Percentiles rank a stretch among this genome's conserved stretches.
These are phyloP conservation scores for Amanita jacksonii DNA, from an alignment of 768 basidiomycete species.

Conservation along the genomic window DNA sequence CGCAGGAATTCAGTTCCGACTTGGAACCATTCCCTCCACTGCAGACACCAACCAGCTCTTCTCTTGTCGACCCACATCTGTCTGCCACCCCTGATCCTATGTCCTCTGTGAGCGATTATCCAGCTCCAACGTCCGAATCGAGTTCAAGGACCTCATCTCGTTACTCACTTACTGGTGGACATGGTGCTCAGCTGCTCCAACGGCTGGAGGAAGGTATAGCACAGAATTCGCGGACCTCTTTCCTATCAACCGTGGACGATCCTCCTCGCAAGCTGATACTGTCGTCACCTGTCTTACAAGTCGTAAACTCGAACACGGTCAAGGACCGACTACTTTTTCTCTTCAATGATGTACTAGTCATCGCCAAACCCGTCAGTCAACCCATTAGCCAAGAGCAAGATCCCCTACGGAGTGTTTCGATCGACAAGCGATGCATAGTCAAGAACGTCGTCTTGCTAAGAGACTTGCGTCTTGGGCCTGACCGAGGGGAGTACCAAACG, in stretches of 20 bases:
- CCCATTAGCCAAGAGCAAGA: slow-evolving; percentile 69
- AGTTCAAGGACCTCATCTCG: slow-evolving; percentile 65
- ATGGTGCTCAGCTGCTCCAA: slow-evolving; percentile 44
- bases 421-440: slow-evolving; percentile 73
- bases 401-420: slow-evolving; percentile 41
- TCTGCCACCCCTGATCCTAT: slow-evolving; percentile 72
- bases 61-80: slow-evolving; percentile 36
- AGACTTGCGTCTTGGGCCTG: slow-evolving; percentile 58
- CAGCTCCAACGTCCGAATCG: slow-evolving; percentile 63
- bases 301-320: slow-evolving; percentile 87
- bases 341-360: slow-evolving; percentile 91
- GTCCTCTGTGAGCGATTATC: slow-evolving; percentile 66
- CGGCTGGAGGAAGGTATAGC: slow-evolving; percentile 64
- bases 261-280: slow-evolving; percentile 82
- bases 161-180: slow-evolving; percentile 38
- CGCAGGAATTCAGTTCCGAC: slow-evolving; percentile 10
- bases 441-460: slow-evolving; percentile 82
- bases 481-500: slow-evolving; percentile 50
- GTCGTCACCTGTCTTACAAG: slow-evolving; percentile 83
- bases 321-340: slow-evolving; percentile 95
- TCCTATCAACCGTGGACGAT: slow-evolving; percentile 63
- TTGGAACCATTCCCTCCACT: slow-evolving; percentile 3
- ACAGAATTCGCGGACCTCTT: slow-evolving; percentile 45
- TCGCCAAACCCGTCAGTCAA: slow-evolving; percentile 84
- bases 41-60: slow-evolving; percentile 11